Percentiles rank a stretch among this genome's conserved stretches.
Conservation (phyloP, 2,329 filamentous ascomycete species). For the Verticillium klebahnii region DNA sequence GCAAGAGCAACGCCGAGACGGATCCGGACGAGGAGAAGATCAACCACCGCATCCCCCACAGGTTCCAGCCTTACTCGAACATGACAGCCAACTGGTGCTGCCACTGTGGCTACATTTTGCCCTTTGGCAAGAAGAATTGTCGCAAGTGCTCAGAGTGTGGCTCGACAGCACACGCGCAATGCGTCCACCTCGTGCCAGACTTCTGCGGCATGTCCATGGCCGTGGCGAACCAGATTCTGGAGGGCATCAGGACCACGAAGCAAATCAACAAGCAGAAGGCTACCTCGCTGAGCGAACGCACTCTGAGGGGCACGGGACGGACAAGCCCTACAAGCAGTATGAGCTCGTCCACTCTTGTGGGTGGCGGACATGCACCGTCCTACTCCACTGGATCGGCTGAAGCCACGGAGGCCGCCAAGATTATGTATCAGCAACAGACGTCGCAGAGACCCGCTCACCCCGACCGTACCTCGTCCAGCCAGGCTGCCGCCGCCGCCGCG, state of each 20-base stretch:
- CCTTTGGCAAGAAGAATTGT: conserved; percentile 91
- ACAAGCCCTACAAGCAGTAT: conserved; percentile 36
- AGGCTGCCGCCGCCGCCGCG: conserved; percentile 51
- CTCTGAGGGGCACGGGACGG: conserved; percentile 51
- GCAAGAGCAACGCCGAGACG: conserved; percentile 96
- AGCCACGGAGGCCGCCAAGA: conserved; percentile 60
- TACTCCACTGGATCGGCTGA: conserved; percentile 33
- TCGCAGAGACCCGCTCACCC: conserved; percentile 47
- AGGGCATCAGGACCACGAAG: conserved; percentile 78
- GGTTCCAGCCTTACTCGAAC: conserved; percentile 94
- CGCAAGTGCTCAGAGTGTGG: conserved; percentile 91
- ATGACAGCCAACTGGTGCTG: conserved; percentile 99
- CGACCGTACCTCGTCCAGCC: conserved; percentile 48
- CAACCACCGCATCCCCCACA: conserved; percentile 97
- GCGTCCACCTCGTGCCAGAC: conserved; percentile 92
- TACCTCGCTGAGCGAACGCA: conserved; percentile 58
- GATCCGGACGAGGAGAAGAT: conserved; percentile 99
- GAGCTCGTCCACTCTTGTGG: conserved; percentile 19
- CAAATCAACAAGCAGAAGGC: conserved; percentile 57
- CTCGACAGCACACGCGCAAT: conserved; percentile 85
- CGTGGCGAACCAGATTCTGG: conserved; percentile 87
- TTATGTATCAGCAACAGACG: conserved; percentile 51
- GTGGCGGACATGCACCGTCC: conserved; percentile 12
- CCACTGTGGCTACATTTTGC: conserved; percentile 93
- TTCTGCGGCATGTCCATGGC: conserved; percentile 99